Evolutionary conservation across 768 basidiomycete species (phyloP).

Genomic region (Gloeopeniophorella convolvens): DNA sequence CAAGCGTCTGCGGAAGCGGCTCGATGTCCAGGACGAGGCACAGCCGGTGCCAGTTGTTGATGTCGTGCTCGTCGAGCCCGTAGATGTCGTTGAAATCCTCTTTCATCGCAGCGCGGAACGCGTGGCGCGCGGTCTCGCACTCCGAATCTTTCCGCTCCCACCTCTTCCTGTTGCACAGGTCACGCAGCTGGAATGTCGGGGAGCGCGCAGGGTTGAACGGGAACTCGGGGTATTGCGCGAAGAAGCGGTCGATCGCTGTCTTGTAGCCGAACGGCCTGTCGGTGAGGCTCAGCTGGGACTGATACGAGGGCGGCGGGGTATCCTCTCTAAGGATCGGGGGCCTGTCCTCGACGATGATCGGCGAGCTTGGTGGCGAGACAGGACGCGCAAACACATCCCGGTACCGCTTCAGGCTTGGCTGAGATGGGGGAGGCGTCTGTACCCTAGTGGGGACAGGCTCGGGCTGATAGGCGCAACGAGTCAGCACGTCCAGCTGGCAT

Average conservation of each 20-base stretch:
- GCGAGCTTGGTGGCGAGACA: too few species aligned
- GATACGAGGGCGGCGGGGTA: too few species aligned
- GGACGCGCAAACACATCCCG: too few species aligned
- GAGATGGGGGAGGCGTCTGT: too few species aligned
- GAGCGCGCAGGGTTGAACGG: constrained; percentile 4
- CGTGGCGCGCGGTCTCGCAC: not conserved
- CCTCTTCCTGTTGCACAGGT: not conserved
- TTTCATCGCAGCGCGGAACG: constrained; percentile 12
- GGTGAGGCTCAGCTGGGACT: not conserved
- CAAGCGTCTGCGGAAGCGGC: constrained; percentile 10
- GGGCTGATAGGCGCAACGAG: too few species aligned
- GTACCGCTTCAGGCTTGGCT: too few species aligned
- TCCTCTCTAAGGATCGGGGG: too few species aligned
- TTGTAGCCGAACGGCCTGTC: not conserved
- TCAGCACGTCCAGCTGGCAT: too few species aligned
- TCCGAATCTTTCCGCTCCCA: not conserved
- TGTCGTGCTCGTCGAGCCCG: constrained; percentile 17
- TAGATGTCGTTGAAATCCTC: constrained; percentile 19
- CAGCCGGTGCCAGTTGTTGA: constrained; percentile 17
- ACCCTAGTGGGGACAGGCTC: too few species aligned
- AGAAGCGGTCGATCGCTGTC: constrained; percentile 14
- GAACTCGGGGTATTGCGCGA: constrained; percentile 18
- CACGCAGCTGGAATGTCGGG: constrained; percentile 10
- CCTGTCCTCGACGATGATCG: too few species aligned
- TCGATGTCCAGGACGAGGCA: constrained; percentile 17